These are phyloP conservation scores for Fusarium haematococcum DNA, from an alignment of 2,329 filamentous ascomycete genomes.

Conservation along the genomic window DNA sequence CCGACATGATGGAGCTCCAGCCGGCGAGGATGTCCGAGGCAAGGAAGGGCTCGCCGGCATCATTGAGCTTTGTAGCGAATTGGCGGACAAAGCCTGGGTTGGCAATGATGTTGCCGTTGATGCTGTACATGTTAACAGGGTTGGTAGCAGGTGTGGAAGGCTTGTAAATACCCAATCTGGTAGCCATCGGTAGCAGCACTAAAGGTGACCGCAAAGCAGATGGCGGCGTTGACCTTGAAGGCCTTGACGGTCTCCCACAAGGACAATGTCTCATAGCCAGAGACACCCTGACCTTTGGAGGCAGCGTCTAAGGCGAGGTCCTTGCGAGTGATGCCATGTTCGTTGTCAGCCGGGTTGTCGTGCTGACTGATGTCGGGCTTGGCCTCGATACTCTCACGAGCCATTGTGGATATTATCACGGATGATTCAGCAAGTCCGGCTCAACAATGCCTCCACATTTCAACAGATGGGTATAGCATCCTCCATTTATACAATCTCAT, in stretches of 20 bases:
- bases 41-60: slow-evolving; percentile 46
- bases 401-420: neutral
- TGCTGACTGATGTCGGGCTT: neutral
- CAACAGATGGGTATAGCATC: neutral
- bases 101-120: slow-evolving; percentile 30
- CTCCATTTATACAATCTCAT: neutral
- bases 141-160: neutral
- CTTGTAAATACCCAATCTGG: slow-evolving; percentile 41
- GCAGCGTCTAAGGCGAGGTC: slow-evolving; percentile 39
- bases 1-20: slow-evolving; percentile 54
- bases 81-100: slow-evolving; percentile 26
- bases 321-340: slow-evolving; percentile 2
- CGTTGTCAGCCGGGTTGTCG: neutral
- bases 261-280: slow-evolving; percentile 44
- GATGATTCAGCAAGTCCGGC: neutral
- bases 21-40: slow-evolving; percentile 50
- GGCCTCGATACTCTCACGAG: neutral
- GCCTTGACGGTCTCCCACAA: slow-evolving; percentile 44
- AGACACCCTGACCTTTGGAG: slow-evolving; percentile 40
- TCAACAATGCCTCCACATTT: neutral
- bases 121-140: neutral
- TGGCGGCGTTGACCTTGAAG: slow-evolving; percentile 41
- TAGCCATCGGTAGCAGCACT: slow-evolving; percentile 45
- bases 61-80: slow-evolving; percentile 22
- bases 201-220: slow-evolving; percentile 44